phyloP scores from a whole-genome alignment of 768 basidiomycete species.

The Lentinula detonsa region DNA sequence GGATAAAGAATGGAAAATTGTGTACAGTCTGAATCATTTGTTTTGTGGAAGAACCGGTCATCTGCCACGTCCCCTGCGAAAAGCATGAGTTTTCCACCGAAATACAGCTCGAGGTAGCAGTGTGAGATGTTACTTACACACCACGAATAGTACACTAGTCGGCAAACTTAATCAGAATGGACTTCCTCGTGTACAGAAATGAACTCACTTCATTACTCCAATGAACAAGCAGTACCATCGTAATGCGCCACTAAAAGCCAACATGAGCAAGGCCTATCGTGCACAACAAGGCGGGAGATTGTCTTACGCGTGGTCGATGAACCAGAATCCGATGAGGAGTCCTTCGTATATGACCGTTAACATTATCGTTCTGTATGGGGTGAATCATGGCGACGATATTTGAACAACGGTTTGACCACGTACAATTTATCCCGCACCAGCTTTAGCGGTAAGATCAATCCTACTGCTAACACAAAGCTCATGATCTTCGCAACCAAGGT shows the following conservation, averaged over 20 bases:
- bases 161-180: conserved; percentile 2
- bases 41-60: conserved; percentile 91
- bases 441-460: conserved; percentile 77
- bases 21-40: conserved; percentile 89
- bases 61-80: conserved; percentile 85
- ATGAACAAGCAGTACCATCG: conserved; percentile 82
- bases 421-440: conserved; percentile 90
- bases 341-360: conserved; percentile 81
- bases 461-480: conserved; percentile 86
- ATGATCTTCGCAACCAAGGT: conserved; percentile 89
- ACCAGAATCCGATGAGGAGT: conserved; percentile 90
- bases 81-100: neutral
- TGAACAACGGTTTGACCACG: conserved; percentile 18
- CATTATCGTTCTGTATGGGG: conserved; percentile 63
- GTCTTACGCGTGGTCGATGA: conserved; percentile 83
- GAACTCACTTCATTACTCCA: conserved; percentile 76
- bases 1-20: conserved; percentile 81
- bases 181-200: conserved; percentile 7
- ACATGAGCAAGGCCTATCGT: neutral
- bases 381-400: neutral
- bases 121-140: conserved; percentile 49
- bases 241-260: conserved; percentile 54
- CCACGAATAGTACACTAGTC: conserved; percentile 72
- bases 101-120: neutral
- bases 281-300: conserved; percentile 6